phyloP scores from a whole-genome alignment of 2,329 filamentous ascomycete species.

The Proliferodiscus dingleyae region DNA sequence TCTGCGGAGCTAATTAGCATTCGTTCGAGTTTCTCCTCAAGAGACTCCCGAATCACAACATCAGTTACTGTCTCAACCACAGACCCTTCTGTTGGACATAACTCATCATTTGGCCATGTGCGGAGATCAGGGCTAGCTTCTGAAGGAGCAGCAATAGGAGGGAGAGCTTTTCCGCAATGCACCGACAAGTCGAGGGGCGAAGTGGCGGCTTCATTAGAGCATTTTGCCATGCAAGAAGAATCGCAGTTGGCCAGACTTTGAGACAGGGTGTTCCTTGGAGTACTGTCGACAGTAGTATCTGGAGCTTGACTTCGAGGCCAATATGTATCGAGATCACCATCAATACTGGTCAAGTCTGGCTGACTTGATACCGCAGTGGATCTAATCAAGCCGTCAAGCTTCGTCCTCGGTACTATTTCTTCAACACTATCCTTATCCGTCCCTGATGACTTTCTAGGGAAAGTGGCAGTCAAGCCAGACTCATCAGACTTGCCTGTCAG shows the following conservation, averaged over 20 bases:
- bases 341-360: background rate
- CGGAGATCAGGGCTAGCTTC: no score
- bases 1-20: no score
- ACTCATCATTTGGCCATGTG: no score
- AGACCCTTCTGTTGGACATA: no score
- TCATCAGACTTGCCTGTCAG: conserved; percentile 13
- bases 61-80: background rate
- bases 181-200: no score
- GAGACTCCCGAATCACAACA: background rate
- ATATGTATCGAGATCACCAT: background rate
- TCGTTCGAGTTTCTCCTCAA: background rate
- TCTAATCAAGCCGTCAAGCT: conserved; percentile 22
- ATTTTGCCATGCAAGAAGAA: no score
- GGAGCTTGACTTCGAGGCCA: background rate
- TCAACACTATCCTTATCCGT: conserved; percentile 19
- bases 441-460: background rate
- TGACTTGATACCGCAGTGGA: background rate
- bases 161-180: no score
- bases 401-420: conserved; percentile 21
- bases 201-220: no score
- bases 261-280: no score
- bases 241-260: no score
- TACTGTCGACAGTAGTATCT: no score
- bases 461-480: conserved; percentile 13
- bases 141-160: no score